Conservation (phyloP, 345 rosid species). For the Capsella bursapastoris region DNA sequence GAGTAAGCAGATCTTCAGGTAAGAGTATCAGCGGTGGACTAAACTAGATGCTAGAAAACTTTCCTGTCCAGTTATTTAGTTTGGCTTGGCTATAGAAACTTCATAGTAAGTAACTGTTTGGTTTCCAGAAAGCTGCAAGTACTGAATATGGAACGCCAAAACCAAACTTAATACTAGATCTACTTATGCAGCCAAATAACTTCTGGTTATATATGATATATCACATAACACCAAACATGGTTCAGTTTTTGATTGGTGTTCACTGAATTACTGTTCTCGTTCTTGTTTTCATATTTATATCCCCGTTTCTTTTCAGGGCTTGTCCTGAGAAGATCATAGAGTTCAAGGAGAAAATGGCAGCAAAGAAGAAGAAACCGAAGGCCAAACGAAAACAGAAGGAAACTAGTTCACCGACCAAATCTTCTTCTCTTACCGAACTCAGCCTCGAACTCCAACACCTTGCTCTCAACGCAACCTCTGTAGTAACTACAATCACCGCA, state of each 20-base stretch:
- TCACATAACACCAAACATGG: slow-evolving; percentile 10
- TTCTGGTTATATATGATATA: not conserved
- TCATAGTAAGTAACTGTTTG: not conserved
- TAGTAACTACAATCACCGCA: slow-evolving; percentile 32
- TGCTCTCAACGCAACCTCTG: slow-evolving; percentile 52
- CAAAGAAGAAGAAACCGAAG: slow-evolving; percentile 48
- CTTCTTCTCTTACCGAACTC: slow-evolving; percentile 49
- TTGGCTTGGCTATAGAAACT: slow-evolving; percentile 6
- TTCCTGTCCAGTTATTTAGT: not conserved
- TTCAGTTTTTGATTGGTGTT: slow-evolving; percentile 17
- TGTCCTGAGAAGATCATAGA: slow-evolving; percentile 85
- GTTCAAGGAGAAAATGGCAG: slow-evolving; percentile 65
- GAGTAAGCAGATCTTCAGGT: not conserved
- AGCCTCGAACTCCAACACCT: slow-evolving; percentile 63
- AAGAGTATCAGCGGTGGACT: not conserved
- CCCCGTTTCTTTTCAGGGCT: slow-evolving; percentile 51
- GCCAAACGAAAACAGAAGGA: slow-evolving; percentile 52
- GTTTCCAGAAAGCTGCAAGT: slow-evolving; percentile 9
- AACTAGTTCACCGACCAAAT: slow-evolving; percentile 42
- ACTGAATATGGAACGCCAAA: not conserved
- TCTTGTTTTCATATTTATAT: slow-evolving; percentile 10
- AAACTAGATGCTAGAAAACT: not conserved
- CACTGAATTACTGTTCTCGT: not conserved
- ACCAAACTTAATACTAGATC: not conserved
- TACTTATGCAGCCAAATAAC: slow-evolving; percentile 9